Evolutionary conservation across 2,329 filamentous ascomycete genomes (phyloP), one percentile per base, ranked within the genome.

Genomic region (Colletotrichum navitas): DNA sequence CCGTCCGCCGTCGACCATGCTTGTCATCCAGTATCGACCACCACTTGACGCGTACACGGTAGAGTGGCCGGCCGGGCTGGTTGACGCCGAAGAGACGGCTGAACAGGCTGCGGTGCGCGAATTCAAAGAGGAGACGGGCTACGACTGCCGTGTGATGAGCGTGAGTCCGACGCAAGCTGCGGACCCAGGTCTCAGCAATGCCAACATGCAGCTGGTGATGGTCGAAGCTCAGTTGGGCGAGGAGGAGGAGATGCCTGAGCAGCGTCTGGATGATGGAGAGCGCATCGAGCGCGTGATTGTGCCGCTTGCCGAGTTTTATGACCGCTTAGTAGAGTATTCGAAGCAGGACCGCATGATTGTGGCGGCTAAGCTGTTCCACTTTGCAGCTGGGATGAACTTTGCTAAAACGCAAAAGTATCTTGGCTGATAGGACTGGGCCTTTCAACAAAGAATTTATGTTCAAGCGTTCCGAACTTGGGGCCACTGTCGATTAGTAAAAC

Each of bases 201-300:
- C 89, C 62, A 90, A 89, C 75, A 88, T 90, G 87, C 85, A 88
- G 81, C 80, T 90, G 72, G 88, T 86, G 67, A 88, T 87, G 78
- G 87, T 90, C 18, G 87, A 89, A 79, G 88, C 90, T 18, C 77
- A 87, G 62, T 77, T 90, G 65, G 79, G 81, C 14, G 85, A 86
- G 73, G 85, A 82, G 3, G 83, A 86, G 36, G 79, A 81, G 18
- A 84, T 85, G 73, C 89, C 89, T 0, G 84, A 88, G 80, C 89
- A 90, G 79, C 82, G 84, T 61, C 80, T 90, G 43, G 88, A 91
- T 68, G 88, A 90, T 63, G 89, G 88, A 12, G 89, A 90, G 80
- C 85, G 88, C 76, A 91, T 91, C 72, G 83, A 90, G 79, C 80
- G 87, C n/a, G 85, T 90, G 1, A 82, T 90, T 26, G 85, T 91